Base-by-base conservation (phyloP, 176 grass and related monocot species). In the Rhynchospora pubera region DNA sequence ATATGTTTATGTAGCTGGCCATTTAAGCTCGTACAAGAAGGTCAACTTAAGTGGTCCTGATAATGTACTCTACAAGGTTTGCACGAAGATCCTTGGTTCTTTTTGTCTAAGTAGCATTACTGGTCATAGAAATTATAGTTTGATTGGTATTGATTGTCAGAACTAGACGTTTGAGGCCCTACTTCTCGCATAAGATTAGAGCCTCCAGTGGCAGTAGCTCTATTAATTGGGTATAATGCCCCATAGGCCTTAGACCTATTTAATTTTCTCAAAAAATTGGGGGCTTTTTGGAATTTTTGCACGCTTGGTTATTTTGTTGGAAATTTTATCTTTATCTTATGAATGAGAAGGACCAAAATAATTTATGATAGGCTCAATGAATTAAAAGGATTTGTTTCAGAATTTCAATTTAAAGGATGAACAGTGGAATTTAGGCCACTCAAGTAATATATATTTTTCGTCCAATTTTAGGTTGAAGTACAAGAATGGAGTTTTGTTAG, bases 1-100 rank as follows among this genome's bases (percentile, higher is more conserved):
- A 64, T 82, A 46, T 66, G 60, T 65, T 50, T 82, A 32, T 65
- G 42, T 82, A 9, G 51, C 62, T 51, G 79, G 79, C 19, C 9
- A 1, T 18, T 82, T 82, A 10, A 4, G 2, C 58, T 65, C 61
- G 18, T 82, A 82, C 59, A 65, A 82, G 12, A 82, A 66, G 42
- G 42, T 52, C 79, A 9, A 66, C 51, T 47, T 23, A 48, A 75
- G 44, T 75, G 43, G 11, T n/a, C 9, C 1, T 5, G 43, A 48
- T 26, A 8, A 51, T 65, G 21, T 81, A n/a, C 44, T 9, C 14
- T 82, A 82, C 60, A 52, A 1, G 60, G 79, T 82, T 65, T 65
- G 58, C 12, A 9, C 34, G 3, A 15, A 16, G 7, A 9, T 26
- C 52, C 65, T 81, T 44, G 12, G 32, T 80, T 63, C 22, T n/a